phyloP scores from a whole-genome alignment of 768 basidiomycete species.

The Lentinula raphanica region DNA sequence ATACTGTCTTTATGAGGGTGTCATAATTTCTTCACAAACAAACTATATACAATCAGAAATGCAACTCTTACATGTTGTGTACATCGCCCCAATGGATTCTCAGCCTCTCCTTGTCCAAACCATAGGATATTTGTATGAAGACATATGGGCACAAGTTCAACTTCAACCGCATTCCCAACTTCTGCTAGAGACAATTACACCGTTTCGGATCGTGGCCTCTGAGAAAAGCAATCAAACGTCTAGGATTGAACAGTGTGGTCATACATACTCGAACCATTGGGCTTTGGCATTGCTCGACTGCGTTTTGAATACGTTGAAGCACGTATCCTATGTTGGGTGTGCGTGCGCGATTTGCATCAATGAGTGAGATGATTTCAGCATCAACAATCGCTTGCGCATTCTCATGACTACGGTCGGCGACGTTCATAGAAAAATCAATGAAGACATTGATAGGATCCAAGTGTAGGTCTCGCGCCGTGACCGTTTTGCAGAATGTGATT shows the following conservation, averaged over 20 bases:
- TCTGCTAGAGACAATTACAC: no score
- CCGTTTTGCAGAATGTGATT: conserved; percentile 1
- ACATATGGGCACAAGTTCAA: no score
- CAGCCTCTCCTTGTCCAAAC: no score
- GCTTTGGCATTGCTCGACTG: neutral
- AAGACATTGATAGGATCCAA: conserved; percentile 6
- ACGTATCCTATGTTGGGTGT: conserved; percentile 1
- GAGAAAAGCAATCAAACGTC: neutral
- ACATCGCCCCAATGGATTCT: no score
- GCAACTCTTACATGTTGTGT: no score
- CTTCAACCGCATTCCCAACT: no score
- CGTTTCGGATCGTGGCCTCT: neutral
- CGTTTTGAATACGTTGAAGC: neutral
- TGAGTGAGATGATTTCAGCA: conserved; percentile 4
- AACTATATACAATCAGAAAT: no score
- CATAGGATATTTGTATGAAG: no score
- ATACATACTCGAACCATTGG: neutral
- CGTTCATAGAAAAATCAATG: conserved; percentile 7
- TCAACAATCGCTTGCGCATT: conserved; percentile 6
- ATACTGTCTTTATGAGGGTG: neutral
- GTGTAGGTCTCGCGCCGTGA: conserved; percentile 1
- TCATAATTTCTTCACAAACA: neutral
- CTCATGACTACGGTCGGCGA: conserved; percentile 8
- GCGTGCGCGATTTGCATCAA: neutral
- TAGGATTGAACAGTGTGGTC: neutral